Evolutionary conservation across 1,284 basidiomycete genomes (phyloP).

Genomic region (Microbotryum intermedium): DNA sequence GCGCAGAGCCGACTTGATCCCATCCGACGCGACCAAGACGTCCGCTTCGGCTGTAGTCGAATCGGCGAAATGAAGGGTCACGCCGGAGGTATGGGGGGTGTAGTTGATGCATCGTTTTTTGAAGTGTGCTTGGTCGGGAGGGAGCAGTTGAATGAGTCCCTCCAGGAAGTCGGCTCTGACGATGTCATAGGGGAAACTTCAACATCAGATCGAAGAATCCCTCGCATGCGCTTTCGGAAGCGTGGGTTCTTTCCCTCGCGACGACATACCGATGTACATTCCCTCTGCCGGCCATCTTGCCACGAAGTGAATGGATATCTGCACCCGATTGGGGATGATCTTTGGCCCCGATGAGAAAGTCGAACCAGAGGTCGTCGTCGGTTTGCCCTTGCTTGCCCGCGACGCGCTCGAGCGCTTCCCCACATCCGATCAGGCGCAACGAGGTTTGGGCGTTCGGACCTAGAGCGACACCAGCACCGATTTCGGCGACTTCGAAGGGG

Average conservation of each 20-base stretch:
- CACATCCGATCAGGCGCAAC: conserved; percentile 11
- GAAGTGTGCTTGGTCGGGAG: conserved; percentile 11
- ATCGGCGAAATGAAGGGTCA: conserved; percentile 15
- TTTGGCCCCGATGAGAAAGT: conserved; percentile 14
- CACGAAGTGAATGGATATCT: conserved; percentile 11
- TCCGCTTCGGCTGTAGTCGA: conserved; percentile 22
- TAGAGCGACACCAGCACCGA: conserved; percentile 25
- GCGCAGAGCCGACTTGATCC: conserved; percentile 35
- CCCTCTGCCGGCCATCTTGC: conserved; percentile 1
- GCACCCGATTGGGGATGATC: conserved; percentile 10
- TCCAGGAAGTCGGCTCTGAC: conserved; percentile 29
- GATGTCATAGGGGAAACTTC: no score
- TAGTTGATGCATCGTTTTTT: conserved; percentile 10
- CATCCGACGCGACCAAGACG: conserved; percentile 36
- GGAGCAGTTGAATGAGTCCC: conserved; percentile 18
- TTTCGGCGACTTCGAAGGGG: conserved; percentile 20
- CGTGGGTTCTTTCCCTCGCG: neutral
- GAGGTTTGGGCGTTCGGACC: conserved; percentile 11
- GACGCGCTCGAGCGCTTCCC: neutral
- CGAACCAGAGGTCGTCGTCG: conserved; percentile 12
- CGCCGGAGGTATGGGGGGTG: conserved; percentile 8
- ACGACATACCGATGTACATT: conserved; percentile 21
- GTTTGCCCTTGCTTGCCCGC: neutral
- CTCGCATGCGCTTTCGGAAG: neutral
- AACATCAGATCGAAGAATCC: neutral